These are phyloP conservation scores for Nicotiana obtusifolia DNA, from an alignment of 257 asterid genomes.

Conservation along the genomic window DNA sequence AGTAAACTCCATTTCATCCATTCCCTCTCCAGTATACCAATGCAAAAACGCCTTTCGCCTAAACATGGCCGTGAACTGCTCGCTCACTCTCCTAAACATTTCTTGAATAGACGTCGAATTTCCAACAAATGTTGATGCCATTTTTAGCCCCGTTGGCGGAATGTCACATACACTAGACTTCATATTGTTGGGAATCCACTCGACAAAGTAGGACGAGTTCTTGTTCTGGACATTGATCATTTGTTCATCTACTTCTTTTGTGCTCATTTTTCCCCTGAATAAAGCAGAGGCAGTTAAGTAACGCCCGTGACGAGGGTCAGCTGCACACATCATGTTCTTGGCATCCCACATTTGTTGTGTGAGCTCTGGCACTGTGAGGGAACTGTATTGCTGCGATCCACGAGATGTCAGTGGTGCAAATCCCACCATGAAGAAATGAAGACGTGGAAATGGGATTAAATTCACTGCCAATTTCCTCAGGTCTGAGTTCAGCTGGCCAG, in stretches of 20 bases:
- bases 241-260: conserved; percentile 13
- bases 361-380: conserved; percentile 13
- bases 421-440: conserved; percentile 16
- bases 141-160: conserved; percentile 1
- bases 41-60: conserved; percentile 14
- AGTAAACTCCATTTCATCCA: conserved; percentile 71
- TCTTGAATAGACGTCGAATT: conserved; percentile 9
- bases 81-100: conserved; percentile 14
- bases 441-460: conserved; percentile 10
- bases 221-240: conserved; percentile 16
- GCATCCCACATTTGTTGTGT: conserved; percentile 18
- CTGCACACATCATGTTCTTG: conserved; percentile 18
- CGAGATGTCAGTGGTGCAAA: conserved; percentile 12
- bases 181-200: conserved; percentile 12
- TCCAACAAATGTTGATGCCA: conserved; percentile 5
- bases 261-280: conserved; percentile 8
- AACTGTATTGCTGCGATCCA: conserved; percentile 10
- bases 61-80: conserved; percentile 14
- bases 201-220: conserved; percentile 11
- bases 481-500: conserved; percentile 13
- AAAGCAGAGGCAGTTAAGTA: conserved; percentile 14
- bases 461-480: conserved; percentile 2
- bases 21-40: conserved; percentile 58
- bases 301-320: conserved; percentile 14
- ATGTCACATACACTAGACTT: conserved; percentile 15